Evolutionary conservation across 371 early-diverging fungal species (phyloP).

Genomic region (Parasitella parasitica): DNA sequence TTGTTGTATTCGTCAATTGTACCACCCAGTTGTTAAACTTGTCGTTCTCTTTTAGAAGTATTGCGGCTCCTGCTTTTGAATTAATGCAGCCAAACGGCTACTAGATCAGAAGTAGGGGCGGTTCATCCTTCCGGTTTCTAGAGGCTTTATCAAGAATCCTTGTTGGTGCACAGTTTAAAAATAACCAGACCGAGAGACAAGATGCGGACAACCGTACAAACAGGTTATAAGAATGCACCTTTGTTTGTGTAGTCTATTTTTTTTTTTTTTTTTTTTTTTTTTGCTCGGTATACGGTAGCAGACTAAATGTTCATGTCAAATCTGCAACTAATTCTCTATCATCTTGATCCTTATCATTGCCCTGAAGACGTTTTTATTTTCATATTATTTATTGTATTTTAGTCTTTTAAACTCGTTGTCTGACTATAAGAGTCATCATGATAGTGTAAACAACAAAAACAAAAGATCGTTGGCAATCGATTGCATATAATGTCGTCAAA

Average conservation of each 20-base stretch:
- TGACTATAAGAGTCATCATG: not conserved
- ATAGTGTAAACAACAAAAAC: not conserved
- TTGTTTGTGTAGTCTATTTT: not conserved
- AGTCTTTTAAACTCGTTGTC: not conserved
- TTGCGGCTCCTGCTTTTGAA: not conserved
- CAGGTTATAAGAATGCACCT: not conserved
- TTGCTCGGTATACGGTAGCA: not conserved
- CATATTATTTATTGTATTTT: too few relatives aligned
- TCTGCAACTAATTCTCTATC: too few relatives aligned
- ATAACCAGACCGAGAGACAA: not conserved
- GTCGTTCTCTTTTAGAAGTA: not conserved
- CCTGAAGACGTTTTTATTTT: too few relatives aligned
- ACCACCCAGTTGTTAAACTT: not conserved
- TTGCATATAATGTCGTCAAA: not conserved
- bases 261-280: not conserved
- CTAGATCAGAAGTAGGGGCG: too few relatives aligned
- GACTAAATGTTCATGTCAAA: too few relatives aligned
- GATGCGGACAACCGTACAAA: not conserved
- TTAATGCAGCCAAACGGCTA: not conserved
- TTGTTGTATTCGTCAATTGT: conserved; percentile 1
- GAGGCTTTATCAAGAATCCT: not conserved
- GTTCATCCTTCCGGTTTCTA: too few relatives aligned
- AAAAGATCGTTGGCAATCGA: not conserved
- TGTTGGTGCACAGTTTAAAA: not conserved
- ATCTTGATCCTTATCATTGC: not conserved